Percentiles rank a stretch among this genome's conserved stretches.
These are phyloP conservation scores for Ceratocystis cacaofunesta DNA, from an alignment of 2,329 filamentous ascomycete species.

Conservation along the genomic window DNA sequence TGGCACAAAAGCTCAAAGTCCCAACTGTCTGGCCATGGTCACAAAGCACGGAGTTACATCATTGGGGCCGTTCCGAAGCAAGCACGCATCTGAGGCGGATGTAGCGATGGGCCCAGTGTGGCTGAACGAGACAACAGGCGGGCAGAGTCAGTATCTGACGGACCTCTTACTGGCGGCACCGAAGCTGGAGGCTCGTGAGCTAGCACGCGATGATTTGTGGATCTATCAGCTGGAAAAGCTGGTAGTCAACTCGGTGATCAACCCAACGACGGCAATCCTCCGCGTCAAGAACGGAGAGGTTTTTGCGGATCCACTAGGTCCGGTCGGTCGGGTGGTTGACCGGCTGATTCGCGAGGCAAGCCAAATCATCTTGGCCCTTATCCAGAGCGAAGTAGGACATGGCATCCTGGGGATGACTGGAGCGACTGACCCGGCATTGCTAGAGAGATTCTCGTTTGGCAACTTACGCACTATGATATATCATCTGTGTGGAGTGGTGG, in stretches of 20 bases:
- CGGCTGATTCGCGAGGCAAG: conserved; percentile 60
- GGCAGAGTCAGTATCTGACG: conserved; percentile 26
- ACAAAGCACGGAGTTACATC: conserved; percentile 43
- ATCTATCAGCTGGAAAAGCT: conserved; percentile 71
- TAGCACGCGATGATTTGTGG: conserved; percentile 34
- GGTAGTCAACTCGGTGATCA: conserved; percentile 64
- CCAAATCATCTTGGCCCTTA: conserved; percentile 39
- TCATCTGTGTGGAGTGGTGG: conserved; percentile 22
- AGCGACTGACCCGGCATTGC: conserved; percentile 20
- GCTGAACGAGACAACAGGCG: conserved; percentile 19
- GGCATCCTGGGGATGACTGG: conserved; percentile 10
- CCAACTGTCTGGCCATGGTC: conserved; percentile 58
- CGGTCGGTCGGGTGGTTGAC: conserved; percentile 46
- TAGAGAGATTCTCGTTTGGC: conserved; percentile 30
- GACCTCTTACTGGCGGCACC: conserved; percentile 30
- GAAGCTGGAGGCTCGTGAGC: conserved; percentile 28
- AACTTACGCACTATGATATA: conserved; percentile 31
- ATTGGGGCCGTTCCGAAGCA: conserved; percentile 34
- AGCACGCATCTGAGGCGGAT: conserved; percentile 37
- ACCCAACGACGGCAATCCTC: conserved; percentile 69
- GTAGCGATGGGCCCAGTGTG: conserved; percentile 35
- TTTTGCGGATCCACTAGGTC: conserved; percentile 36
- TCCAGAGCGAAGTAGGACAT: conserved; percentile 7
- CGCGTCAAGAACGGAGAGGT: conserved; percentile 65
- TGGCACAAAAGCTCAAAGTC: conserved; percentile 26